Conservation (phyloP, 208 protist genomes). For the Angomonas ambiguus region DNA sequence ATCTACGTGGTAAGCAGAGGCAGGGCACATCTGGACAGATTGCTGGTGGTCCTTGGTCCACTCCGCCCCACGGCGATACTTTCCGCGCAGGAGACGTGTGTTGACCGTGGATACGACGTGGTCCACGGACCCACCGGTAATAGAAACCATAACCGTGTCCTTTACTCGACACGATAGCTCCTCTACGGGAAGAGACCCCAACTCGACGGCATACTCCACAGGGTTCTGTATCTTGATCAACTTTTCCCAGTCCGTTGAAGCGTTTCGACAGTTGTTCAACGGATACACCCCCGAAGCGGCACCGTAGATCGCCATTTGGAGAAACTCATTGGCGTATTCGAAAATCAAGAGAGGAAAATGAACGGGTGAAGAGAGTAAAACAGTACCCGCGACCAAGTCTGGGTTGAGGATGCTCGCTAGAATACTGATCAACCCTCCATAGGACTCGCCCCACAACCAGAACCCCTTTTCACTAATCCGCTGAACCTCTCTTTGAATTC, state of each 20-base stretch:
- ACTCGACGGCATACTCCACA: conserved; percentile 21
- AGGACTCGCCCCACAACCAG: conserved; percentile 74
- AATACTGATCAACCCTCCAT: conserved; percentile 53
- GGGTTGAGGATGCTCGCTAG: conserved; percentile 53
- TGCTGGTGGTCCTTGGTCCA: neutral
- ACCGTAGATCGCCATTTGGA: conserved; percentile 37
- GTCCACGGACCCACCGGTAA: conserved; percentile 72
- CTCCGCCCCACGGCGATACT: conserved; percentile 13
- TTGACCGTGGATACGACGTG: conserved; percentile 61
- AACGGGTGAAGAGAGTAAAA: conserved; percentile 55
- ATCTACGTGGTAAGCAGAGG: conserved; percentile 37
- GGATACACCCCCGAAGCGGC: conserved; percentile 21
- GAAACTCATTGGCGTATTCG: conserved; percentile 42
- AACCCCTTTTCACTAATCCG: conserved; percentile 38
- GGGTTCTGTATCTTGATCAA: conserved; percentile 18
- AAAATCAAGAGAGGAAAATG: conserved; percentile 73
- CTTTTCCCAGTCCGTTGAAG: neutral
- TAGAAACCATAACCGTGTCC: conserved; percentile 36
- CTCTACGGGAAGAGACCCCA: conserved; percentile 21
- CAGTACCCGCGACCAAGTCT: conserved; percentile 54
- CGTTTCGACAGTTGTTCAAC: neutral
- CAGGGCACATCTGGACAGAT: neutral
- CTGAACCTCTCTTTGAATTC: conserved; percentile 43
- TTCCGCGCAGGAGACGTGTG: conserved; percentile 39
- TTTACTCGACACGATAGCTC: conserved; percentile 34